Base-by-base conservation (phyloP, 169 alveolate species). In the Plasmodium adleri region DNA sequence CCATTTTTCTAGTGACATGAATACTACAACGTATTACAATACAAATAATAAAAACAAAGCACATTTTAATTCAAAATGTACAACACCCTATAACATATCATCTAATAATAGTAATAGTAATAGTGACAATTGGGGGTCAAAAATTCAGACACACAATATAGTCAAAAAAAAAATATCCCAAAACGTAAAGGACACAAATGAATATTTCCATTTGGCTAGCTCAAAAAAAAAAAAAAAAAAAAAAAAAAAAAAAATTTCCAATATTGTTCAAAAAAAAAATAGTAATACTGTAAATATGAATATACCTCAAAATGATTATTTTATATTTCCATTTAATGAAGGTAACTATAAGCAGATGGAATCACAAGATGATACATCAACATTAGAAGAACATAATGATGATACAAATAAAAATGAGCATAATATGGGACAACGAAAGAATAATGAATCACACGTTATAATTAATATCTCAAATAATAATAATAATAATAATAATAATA, bases 391-490 rank as follows among this genome's bases (percentile, higher is more conserved):
- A 20, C 13, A 22, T n/a, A 56, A 20, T 10, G 15, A 54, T 2
- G 49, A 68, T 20, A 68, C 67, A 8, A 49, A 83, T 10, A 9
- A 49, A 39, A 22, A 17, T 26, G 24, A 60, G 2, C n/a, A 13
- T 15, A 52, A 45, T 15, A 56, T 7, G 9, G 47, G 59, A 50
- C 26, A 54, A 6, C 66, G 26, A 22, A 54, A 58, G 20, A 47
- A 26, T 12, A 39, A 15, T n/a, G 70, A 83, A 3, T 20, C 24
- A 28, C 45, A 72, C 59, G 43, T 75, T 2, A 12, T 58, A 26
- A 63, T 63, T 68, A 49, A 83, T 54, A 50, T 83, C 39, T 2
- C 59, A 22, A 45, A 22, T 74, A 32, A 68, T 24, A 45, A 68
- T 2, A 8, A 2, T 13, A 22, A 56, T 56, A 56, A 12, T 56